Conservation (phyloP, 2,329 filamentous ascomycete genomes). For the Bipolaris victoriae region DNA sequence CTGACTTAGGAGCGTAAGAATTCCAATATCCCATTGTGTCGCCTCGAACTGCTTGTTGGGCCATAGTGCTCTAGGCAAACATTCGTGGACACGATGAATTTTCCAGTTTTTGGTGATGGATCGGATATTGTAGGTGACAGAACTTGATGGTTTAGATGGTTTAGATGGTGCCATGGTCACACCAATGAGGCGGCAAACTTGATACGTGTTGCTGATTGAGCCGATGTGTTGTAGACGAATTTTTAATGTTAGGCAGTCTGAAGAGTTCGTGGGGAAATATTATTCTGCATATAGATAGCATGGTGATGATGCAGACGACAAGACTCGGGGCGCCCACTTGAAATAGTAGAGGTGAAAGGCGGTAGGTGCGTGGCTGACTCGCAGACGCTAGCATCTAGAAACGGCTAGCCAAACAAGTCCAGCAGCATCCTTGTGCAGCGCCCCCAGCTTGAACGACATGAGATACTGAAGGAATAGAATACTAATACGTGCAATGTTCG, state of each 20-base stretch:
- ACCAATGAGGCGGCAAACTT: background rate
- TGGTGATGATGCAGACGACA: slow-evolving; percentile 5
- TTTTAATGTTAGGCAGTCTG: background rate
- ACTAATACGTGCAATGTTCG: background rate
- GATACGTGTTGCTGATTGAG: background rate
- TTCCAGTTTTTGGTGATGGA: slow-evolving; percentile 12
- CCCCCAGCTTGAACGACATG: background rate
- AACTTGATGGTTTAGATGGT: background rate
- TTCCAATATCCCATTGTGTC: slow-evolving; percentile 7
- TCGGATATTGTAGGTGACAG: background rate
- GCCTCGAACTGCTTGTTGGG: slow-evolving; percentile 7
- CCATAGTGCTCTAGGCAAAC: slow-evolving; percentile 10
- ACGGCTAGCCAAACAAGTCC: background rate
- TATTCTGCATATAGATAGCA: slow-evolving; percentile 3
- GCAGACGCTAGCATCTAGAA: slow-evolving; percentile 4
- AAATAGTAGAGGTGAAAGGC: slow-evolving; percentile 9
- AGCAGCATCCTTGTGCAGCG: background rate
- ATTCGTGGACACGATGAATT: slow-evolving; percentile 1
- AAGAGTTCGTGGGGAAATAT: background rate
- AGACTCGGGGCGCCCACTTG: slow-evolving; percentile 1
- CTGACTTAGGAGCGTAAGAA: slow-evolving; percentile 10
- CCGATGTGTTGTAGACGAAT: background rate
- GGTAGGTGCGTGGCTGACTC: slow-evolving; percentile 14
- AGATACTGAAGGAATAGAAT: background rate
- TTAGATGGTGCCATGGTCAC: slow-evolving; percentile 7